Base-by-base conservation (phyloP, 148 eudicot genomes). In the Persicaria maculosa region DNA sequence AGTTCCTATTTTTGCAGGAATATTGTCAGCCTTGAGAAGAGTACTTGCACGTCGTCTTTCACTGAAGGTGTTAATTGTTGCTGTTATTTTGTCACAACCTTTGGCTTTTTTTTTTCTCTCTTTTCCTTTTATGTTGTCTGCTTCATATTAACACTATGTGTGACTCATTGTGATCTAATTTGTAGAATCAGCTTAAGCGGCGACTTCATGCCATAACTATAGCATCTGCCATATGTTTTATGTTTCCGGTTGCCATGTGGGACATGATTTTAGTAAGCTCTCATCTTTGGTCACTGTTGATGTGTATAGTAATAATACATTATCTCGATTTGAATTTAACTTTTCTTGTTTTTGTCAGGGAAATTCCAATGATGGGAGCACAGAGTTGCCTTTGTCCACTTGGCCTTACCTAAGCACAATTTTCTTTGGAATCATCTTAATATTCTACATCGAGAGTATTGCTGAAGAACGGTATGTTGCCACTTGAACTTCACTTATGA, bases 231-330 rank as follows among this genome's bases (percentile, higher is more conserved):
- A 87, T 93, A 50, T 92, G 98, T 81, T 95, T 95, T 84, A 90
- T 95, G 78, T 95, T 95, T 85, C 98, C 98, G 36, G 91, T 92
- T 59, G 97, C 97, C 70, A 95, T 92, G 93, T 95, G 98, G 98
- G 93, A 91, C 80, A 75, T 92, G 81, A 92, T 95, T 70, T 77
- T 87, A 75, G 98, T 94, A 85, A 84, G 87, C 77, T 59, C 54
- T 44, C 70, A 65, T 74, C 58, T 74, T 17, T 7, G 19, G 1
- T 31, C 68, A 50, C 53, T 50, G 80, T 43, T 68, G 68, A 17
- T 73, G 14, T 69, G 59, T 16, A 15, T 10, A 4, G n/a, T 47
- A 14, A 12, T 16, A 11, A 19, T 44, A 2, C 20, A 15, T 43
- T 17, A 68, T 45, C 0, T 43, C 47, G 50, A 71, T 65, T 75